A percentile compares a stretch with the other conserved stretches of the same genome.
Conservation (phyloP, 306 rosid species). For the Urtica urens region DNA sequence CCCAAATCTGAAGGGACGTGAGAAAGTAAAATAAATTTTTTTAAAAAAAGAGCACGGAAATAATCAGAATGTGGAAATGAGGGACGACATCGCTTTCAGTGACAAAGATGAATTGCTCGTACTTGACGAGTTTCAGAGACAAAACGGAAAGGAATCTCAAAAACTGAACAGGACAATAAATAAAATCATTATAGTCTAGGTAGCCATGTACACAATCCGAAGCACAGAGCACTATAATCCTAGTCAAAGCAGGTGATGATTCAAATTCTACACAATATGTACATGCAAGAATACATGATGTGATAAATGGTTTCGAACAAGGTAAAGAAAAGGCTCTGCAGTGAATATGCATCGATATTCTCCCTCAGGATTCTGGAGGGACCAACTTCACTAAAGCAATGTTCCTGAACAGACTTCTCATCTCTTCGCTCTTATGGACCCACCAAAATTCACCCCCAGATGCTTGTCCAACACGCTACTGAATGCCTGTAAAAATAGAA, state of each 20-base stretch:
- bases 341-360: conserved; percentile 51
- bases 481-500: conserved; percentile 51
- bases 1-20: no score
- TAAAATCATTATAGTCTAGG: not conserved
- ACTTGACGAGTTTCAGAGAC: not conserved
- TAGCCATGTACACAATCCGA: conserved; percentile 7
- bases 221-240: conserved; percentile 24
- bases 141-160: not conserved
- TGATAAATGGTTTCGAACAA: conserved; percentile 23
- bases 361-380: conserved; percentile 33
- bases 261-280: conserved; percentile 28
- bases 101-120: not conserved
- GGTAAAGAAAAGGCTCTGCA: conserved; percentile 26
- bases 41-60: not conserved
- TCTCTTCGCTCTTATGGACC: conserved; percentile 35
- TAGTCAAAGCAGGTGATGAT: conserved; percentile 25
- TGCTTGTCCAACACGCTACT: conserved; percentile 72
- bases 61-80: not conserved
- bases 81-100: not conserved
- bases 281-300: conserved; percentile 21
- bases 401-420: conserved; percentile 25
- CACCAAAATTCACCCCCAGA: conserved; percentile 54
- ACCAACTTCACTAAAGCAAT: conserved; percentile 32
- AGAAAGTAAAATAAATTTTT: no score
- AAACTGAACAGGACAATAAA: not conserved